A percentile compares a stretch with the other conserved stretches of the same genome.
These are phyloP conservation scores for Pseudogymnoascus sp. DNA, from an alignment of 2,329 filamentous ascomycete species.

Conservation along the genomic window DNA sequence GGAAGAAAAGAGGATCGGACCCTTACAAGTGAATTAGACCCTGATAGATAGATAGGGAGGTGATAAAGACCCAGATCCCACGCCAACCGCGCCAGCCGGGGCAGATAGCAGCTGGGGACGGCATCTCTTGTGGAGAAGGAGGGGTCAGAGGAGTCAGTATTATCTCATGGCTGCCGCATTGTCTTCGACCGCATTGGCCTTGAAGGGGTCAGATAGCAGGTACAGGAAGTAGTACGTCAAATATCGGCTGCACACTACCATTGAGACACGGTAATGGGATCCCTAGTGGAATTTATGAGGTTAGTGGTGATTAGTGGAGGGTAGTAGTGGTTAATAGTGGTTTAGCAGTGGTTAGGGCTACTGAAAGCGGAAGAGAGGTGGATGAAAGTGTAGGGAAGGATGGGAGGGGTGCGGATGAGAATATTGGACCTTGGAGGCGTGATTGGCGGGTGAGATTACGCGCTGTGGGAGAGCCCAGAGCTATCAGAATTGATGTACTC, in stretches of 20 bases:
- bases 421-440: not conserved
- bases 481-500: not conserved
- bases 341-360: not conserved
- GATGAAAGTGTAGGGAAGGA: not conserved
- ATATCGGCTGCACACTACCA: not conserved
- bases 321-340: not conserved
- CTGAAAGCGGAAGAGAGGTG: not conserved
- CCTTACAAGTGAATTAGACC: not conserved
- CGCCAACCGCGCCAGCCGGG: not conserved
- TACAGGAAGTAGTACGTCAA: slow-evolving; percentile 1
- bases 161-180: not conserved
- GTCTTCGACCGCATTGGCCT: not conserved
- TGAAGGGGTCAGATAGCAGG: not conserved
- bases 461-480: not conserved
- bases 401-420: not conserved
- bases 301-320: not conserved
- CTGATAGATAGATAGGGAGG: not conserved
- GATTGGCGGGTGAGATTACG: not conserved
- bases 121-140: not conserved
- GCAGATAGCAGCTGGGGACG: not conserved
- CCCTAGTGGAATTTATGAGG: not conserved
- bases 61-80: not conserved
- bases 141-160: not conserved
- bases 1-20: not conserved
- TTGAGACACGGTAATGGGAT: not conserved